Percentiles rank a stretch among this genome's conserved stretches.
These are phyloP conservation scores for Curvularia sp. DNA, from an alignment of 2,329 filamentous ascomycete species.

Conservation along the genomic window DNA sequence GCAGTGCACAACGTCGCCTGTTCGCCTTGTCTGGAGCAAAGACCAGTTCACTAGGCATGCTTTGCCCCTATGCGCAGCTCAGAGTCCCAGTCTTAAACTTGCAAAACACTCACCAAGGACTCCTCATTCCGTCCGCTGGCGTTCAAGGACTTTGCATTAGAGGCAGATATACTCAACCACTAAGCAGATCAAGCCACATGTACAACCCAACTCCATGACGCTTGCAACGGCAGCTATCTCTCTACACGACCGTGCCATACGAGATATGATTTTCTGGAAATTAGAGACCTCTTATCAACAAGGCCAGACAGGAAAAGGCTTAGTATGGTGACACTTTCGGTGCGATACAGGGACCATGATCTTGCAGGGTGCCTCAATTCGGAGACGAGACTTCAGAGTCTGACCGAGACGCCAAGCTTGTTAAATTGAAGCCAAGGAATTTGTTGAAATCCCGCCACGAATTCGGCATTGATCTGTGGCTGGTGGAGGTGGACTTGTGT, in stretches of 20 bases:
- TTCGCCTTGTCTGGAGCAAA: not conserved
- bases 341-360: not conserved
- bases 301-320: not conserved
- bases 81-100: not conserved
- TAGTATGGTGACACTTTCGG: not conserved
- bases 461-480: conserved; percentile 7
- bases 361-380: too few relatives aligned
- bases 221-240: not conserved
- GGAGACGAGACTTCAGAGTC: not conserved
- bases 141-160: not conserved
- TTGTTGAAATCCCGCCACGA: not conserved
- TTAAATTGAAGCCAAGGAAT: conserved; percentile 10
- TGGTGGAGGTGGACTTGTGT: not conserved
- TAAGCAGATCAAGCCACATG: not conserved
- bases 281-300: not conserved
- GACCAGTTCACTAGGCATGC: not conserved
- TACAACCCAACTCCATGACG: not conserved
- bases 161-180: not conserved
- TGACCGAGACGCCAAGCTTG: conserved; percentile 13
- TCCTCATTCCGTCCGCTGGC: not conserved
- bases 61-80: not conserved
- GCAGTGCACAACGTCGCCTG: not conserved
- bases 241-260: not conserved
- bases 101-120: not conserved
- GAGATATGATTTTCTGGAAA: not conserved